Percentiles rank a stretch among this genome's conserved stretches.
These are phyloP conservation scores for Starmerella bacillaris DNA, from an alignment of 805 yeast species.

Conservation along the genomic window DNA sequence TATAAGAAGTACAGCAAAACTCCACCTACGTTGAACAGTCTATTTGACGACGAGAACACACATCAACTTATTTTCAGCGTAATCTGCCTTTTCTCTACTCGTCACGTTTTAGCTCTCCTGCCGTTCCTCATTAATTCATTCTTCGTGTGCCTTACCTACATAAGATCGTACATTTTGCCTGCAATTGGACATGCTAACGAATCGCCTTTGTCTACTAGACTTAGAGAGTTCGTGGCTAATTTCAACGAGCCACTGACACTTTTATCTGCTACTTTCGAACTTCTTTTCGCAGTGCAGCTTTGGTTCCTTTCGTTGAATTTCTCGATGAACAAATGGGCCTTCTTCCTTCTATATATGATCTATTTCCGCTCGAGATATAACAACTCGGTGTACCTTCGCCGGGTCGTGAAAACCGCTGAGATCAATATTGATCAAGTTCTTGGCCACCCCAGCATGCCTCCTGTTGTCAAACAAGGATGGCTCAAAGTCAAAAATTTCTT, in stretches of 20 bases:
- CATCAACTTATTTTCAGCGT: constrained; percentile 49
- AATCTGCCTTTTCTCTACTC: constrained; percentile 42
- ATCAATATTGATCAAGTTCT: constrained; percentile 43
- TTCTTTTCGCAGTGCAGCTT: constrained; percentile 26
- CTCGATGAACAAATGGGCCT: constrained; percentile 43
- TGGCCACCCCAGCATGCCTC: constrained; percentile 37
- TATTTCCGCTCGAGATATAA: constrained; percentile 69
- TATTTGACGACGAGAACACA: constrained; percentile 40
- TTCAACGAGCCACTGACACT: constrained; percentile 44
- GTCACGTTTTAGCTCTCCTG: constrained; percentile 40
- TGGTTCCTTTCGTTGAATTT: constrained; percentile 34
- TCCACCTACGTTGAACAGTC: constrained; percentile 15
- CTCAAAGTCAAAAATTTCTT: constrained; percentile 25
- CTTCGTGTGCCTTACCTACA: constrained; percentile 65
- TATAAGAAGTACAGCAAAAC: constrained; percentile 34
- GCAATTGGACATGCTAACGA: constrained; percentile 27
- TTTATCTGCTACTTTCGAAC: constrained; percentile 43
- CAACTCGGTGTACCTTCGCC: constrained; percentile 52
- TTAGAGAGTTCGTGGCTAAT: constrained; percentile 31
- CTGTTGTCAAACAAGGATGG: constrained; percentile 34
- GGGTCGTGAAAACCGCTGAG: constrained; percentile 50
- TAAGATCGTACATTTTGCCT: constrained; percentile 50
- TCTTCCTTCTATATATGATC: constrained; percentile 30
- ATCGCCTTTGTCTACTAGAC: constrained; percentile 18
- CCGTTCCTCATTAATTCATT: constrained; percentile 65